Evolutionary conservation across 2,329 filamentous ascomycete species (phyloP).

Genomic region (Talaromyces sp.): DNA sequence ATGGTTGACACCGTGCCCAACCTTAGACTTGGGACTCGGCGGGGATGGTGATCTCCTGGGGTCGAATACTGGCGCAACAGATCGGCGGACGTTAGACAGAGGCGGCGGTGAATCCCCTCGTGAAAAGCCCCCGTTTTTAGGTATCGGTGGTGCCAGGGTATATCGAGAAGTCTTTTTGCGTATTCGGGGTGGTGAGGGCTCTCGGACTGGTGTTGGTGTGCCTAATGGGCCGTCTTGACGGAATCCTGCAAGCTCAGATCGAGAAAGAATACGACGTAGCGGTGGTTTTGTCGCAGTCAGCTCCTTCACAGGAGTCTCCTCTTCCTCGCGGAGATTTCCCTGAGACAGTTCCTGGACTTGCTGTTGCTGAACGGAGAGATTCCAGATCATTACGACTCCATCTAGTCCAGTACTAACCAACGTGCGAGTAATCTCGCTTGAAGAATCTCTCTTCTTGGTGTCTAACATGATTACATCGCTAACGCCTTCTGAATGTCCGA

Average conservation of each 20-base stretch:
- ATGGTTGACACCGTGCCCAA: constrained; percentile 22
- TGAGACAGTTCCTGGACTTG: constrained; percentile 24
- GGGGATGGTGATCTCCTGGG: constrained; percentile 34
- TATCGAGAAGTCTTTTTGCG: constrained; percentile 51
- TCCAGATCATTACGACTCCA: constrained; percentile 79
- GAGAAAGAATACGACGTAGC: constrained; percentile 77
- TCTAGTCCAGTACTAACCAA: constrained; percentile 72
- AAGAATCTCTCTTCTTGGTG: constrained; percentile 19
- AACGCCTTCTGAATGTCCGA: constrained; percentile 91
- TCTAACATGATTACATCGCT: constrained; percentile 73
- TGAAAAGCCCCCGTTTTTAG: constrained; percentile 24
- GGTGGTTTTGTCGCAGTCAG: constrained; percentile 60
- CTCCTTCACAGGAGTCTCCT: constrained; percentile 41
- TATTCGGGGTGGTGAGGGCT: constrained; percentile 45
- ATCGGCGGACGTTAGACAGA: constrained; percentile 20
- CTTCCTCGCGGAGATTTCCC: constrained; percentile 24
- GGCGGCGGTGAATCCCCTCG: constrained; percentile 27
- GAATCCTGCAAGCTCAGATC: constrained; percentile 79
- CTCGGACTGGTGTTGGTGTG: constrained; percentile 39
- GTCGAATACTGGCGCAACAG: constrained; percentile 22
- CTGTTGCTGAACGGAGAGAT: constrained; percentile 29
- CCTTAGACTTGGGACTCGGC: constrained; percentile 28
- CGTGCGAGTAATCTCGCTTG: constrained; percentile 41
- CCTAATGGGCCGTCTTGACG: constrained; percentile 45
- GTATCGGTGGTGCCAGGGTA: constrained; percentile 35